Percentiles rank a stretch among this genome's conserved stretches.
These are phyloP conservation scores for Rutidosis leptorrhynchoides DNA, from an alignment of 129 eudicot species.

Conservation along the genomic window DNA sequence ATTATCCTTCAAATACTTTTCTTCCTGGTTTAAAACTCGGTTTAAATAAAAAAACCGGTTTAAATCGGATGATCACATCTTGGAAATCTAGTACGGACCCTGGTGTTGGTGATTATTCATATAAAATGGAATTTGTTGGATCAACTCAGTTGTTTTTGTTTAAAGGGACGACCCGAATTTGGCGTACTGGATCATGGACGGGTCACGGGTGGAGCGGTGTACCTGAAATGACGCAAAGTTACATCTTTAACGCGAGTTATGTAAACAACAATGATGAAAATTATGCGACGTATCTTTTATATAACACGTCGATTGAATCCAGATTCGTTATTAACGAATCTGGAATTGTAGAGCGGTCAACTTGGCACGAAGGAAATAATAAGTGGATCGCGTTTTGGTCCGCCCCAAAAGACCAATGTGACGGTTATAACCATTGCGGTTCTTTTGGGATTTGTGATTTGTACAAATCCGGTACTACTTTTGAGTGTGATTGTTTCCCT, in stretches of 20 bases:
- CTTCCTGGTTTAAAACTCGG: slow-evolving; percentile 47
- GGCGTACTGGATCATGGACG: slow-evolving; percentile 49
- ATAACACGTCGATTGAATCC: slow-evolving; percentile 34
- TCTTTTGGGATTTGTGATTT: slow-evolving; percentile 37
- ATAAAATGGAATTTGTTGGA: slow-evolving; percentile 34
- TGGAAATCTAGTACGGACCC: slow-evolving; percentile 45
- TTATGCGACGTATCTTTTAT: slow-evolving; percentile 2
- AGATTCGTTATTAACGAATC: slow-evolving; percentile 31
- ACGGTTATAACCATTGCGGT: slow-evolving; percentile 41
- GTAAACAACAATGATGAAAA: slow-evolving; percentile 33
- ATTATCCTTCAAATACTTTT: slow-evolving; percentile 40
- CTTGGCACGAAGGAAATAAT: slow-evolving; percentile 27
- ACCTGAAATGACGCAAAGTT: slow-evolving; percentile 18
- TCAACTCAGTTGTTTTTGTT: slow-evolving; percentile 39
- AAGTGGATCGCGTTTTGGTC: slow-evolving; percentile 36
- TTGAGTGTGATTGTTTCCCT: slow-evolving; percentile 39
- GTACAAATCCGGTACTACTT: slow-evolving; percentile 6
- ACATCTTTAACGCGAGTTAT: slow-evolving; percentile 19
- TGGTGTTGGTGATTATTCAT: slow-evolving; percentile 37
- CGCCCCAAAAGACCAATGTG: slow-evolving; percentile 41
- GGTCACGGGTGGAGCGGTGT: slow-evolving; percentile 40
- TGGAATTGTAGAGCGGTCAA: slow-evolving; percentile 27
- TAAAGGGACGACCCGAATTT: slow-evolving; percentile 22
- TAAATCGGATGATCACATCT: slow-evolving; percentile 30
- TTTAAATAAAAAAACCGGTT: slow-evolving; percentile 37